Conservation (phyloP, 83 land plant genomes). For the Larix sibirica region DNA sequence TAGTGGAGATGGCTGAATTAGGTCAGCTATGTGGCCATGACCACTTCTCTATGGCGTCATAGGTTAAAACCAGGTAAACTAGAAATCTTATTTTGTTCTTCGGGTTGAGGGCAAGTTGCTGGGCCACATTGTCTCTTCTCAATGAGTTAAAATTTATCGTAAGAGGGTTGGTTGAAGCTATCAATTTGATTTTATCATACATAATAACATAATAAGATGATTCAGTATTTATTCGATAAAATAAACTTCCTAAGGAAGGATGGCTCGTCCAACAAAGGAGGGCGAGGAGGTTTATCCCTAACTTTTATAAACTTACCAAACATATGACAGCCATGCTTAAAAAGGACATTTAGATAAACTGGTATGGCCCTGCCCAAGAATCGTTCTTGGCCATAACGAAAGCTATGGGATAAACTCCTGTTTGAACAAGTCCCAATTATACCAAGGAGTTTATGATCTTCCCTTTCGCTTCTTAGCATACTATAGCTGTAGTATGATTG, state of each 20-base stretch:
- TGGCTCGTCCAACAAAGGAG: too few relatives aligned
- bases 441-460: neutral
- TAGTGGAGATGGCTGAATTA: too few relatives aligned
- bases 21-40: too few relatives aligned
- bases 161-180: neutral
- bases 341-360: neutral
- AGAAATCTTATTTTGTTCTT: too few relatives aligned
- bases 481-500: neutral
- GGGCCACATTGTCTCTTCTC: neutral
- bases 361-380: too few relatives aligned
- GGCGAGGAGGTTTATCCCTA: neutral
- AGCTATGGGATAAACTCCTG: neutral
- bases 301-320: neutral
- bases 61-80: too few relatives aligned
- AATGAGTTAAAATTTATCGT: neutral
- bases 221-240: neutral
- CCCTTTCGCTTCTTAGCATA: neutral
- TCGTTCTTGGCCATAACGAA: neutral
- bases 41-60: too few relatives aligned
- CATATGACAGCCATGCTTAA: neutral
- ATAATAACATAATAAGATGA: neutral
- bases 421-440: neutral
- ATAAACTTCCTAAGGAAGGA: neutral
- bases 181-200: neutral
- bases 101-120: neutral